Conservation (phyloP, 139 green algal genomes). For the Deuterostichococcus epilithicus region DNA sequence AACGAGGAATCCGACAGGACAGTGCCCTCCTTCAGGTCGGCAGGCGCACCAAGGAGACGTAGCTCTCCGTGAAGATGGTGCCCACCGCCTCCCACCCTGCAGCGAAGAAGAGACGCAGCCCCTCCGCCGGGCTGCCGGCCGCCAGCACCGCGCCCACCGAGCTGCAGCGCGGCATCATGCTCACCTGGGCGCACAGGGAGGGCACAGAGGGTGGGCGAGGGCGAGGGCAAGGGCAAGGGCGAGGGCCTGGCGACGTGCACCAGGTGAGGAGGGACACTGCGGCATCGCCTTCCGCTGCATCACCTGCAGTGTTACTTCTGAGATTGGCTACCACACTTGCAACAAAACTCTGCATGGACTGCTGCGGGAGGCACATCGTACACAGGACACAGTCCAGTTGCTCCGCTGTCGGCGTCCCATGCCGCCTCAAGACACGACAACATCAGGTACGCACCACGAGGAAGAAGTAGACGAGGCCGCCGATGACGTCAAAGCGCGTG, state of each 20-base stretch:
- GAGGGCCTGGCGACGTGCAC: too few relatives aligned
- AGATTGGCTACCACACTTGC: too few relatives aligned
- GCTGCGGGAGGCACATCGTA: too few relatives aligned
- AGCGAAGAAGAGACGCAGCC: neutral
- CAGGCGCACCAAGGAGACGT: slow-evolving; percentile 48
- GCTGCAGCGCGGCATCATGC: slow-evolving; percentile 71
- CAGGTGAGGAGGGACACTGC: too few relatives aligned
- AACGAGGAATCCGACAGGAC: too few relatives aligned
- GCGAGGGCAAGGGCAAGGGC: too few relatives aligned
- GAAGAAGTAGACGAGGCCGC: slow-evolving; percentile 80
- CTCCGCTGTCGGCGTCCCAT: too few relatives aligned
- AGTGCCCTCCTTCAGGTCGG: too few relatives aligned
- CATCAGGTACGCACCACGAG: slow-evolving; percentile 52
- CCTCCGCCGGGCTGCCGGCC: slow-evolving; percentile 30
- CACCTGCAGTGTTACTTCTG: too few relatives aligned
- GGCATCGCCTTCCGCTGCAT: too few relatives aligned
- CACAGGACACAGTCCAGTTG: neutral
- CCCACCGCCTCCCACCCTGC: slow-evolving; percentile 19
- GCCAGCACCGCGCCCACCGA: slow-evolving; percentile 43
- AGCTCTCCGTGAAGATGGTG: slow-evolving; percentile 51
- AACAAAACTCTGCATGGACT: too few relatives aligned
- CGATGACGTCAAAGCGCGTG: slow-evolving; percentile 81
- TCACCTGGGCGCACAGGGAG: slow-evolving; percentile 33
- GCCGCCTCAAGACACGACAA: neutral
- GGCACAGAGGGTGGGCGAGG: neutral